Evolutionary conservation across 2,329 filamentous ascomycete species (phyloP).

Genomic region (Talaromyces sp.): DNA sequence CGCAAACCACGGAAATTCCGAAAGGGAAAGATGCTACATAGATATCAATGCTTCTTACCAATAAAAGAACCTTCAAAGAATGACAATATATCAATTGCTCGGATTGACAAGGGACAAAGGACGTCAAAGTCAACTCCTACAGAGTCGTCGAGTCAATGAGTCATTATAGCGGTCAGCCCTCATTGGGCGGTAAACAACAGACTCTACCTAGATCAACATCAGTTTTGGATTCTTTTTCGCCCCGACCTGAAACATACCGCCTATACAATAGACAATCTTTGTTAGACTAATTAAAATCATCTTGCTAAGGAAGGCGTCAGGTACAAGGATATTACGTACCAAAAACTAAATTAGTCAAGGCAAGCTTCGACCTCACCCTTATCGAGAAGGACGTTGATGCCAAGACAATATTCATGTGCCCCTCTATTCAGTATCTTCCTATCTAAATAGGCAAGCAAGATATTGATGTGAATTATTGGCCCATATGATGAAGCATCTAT

Average conservation of each 20-base stretch:
- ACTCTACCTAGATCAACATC: not conserved
- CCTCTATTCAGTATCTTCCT: not conserved
- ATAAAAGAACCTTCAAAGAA: too few relatives aligned
- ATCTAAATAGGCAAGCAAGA: not conserved
- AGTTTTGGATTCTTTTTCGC: not conserved
- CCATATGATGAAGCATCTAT: not conserved
- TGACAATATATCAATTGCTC: not conserved
- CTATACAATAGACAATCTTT: not conserved
- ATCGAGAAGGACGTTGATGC: not conserved
- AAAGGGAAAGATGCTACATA: too few relatives aligned
- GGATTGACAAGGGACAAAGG: not conserved
- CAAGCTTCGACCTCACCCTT: not conserved
- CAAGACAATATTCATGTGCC: not conserved
- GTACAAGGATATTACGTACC: not conserved
- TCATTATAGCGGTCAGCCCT: slow-evolving; percentile 12
- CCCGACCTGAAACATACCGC: slow-evolving; percentile 1
- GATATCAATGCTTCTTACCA: too few relatives aligned
- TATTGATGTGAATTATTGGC: not conserved
- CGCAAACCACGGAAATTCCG: not conserved
- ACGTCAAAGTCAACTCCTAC: not conserved
- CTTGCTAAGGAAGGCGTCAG: not conserved
- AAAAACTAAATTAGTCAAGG: not conserved
- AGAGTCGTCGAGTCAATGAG: not conserved
- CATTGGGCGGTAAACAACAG: slow-evolving; percentile 6
- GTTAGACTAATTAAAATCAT: not conserved